Conservation (phyloP, 345 rosid species). For the Rhodamnia argentea region DNA sequence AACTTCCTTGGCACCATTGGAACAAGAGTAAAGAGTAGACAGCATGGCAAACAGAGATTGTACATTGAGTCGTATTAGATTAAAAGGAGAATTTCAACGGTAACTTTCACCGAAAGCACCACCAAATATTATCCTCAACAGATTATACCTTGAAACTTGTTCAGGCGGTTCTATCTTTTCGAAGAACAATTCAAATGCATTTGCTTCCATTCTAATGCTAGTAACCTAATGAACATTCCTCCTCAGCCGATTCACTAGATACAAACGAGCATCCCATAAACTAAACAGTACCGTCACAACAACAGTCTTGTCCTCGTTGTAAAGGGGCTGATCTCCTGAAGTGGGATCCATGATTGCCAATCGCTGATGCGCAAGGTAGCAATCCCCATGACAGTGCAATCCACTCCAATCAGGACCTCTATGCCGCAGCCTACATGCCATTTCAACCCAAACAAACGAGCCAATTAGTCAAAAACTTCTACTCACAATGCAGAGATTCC, state of each 20-base stretch:
- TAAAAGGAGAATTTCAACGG: neutral
- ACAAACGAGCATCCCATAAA: neutral
- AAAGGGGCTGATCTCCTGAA: conserved; percentile 97
- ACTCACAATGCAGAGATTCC: neutral
- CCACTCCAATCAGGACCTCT: conserved; percentile 99
- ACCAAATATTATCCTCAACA: no score
- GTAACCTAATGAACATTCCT: neutral
- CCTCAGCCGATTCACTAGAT: neutral
- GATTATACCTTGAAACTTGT: neutral
- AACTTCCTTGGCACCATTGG: neutral
- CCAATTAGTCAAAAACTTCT: neutral
- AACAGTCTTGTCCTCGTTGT: conserved; percentile 62
- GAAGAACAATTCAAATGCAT: neutral
- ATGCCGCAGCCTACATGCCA: conserved; percentile 60
- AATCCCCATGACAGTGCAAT: conserved; percentile 60
- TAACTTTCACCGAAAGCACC: no score
- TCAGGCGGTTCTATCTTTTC: neutral
- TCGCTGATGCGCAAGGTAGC: conserved; percentile 78
- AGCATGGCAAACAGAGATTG: neutral
- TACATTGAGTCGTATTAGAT: neutral
- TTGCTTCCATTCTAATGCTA: neutral
- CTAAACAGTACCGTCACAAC: conserved; percentile 56
- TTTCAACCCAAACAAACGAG: neutral
- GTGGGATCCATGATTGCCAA: conserved; percentile 87
- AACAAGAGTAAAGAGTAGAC: neutral